Percentiles rank a stretch among this genome's conserved stretches.
Conservation (phyloP, 495 filamentous ascomycete genomes). For the Talaromyces trachyspermus region DNA sequence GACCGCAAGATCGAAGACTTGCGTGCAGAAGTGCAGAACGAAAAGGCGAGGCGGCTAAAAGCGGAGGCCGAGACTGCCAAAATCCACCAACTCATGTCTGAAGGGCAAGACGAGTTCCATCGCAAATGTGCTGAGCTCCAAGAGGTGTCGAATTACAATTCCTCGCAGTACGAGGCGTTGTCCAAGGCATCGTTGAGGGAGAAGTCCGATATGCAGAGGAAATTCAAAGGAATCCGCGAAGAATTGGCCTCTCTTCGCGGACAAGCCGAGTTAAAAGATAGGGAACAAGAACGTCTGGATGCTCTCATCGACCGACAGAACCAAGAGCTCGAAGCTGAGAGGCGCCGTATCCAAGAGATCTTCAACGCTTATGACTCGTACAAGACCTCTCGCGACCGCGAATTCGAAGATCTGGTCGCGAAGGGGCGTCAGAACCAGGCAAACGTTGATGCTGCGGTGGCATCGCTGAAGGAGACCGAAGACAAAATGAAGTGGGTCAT, state of each 20-base stretch:
- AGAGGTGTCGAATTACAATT: constrained; percentile 44
- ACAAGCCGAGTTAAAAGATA: constrained; percentile 34
- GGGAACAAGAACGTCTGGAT: constrained; percentile 55
- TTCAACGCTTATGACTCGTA: constrained; percentile 51
- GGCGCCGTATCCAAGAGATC: constrained; percentile 53
- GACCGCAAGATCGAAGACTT: constrained; percentile 75
- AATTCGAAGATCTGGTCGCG: constrained; percentile 48
- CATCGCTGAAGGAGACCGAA: constrained; percentile 54
- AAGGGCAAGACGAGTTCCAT: constrained; percentile 47
- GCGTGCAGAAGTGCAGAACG: constrained; percentile 56
- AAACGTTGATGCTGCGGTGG: constrained; percentile 47
- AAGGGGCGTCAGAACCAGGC: constrained; percentile 46
- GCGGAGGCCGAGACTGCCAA: constrained; percentile 58
- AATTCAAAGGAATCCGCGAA: constrained; percentile 23
- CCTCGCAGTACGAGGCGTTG: constrained; percentile 64
- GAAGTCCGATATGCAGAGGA: constrained; percentile 37
- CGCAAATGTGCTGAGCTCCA: constrained; percentile 55
- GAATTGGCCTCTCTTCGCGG: constrained; percentile 29
- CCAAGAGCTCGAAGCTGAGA: constrained; percentile 51
- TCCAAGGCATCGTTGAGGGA: constrained; percentile 52
- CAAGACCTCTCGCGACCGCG: constrained; percentile 54
- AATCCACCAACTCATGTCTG: constrained; percentile 53
- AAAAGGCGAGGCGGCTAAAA: constrained; percentile 54
- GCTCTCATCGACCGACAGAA: constrained; percentile 64
- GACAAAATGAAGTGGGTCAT: constrained; percentile 63